A percentile compares a stretch with the other conserved stretches of the same genome.
phyloP scores from a whole-genome alignment of 2,329 filamentous ascomycete species.

The Emergomyces orientalis region DNA sequence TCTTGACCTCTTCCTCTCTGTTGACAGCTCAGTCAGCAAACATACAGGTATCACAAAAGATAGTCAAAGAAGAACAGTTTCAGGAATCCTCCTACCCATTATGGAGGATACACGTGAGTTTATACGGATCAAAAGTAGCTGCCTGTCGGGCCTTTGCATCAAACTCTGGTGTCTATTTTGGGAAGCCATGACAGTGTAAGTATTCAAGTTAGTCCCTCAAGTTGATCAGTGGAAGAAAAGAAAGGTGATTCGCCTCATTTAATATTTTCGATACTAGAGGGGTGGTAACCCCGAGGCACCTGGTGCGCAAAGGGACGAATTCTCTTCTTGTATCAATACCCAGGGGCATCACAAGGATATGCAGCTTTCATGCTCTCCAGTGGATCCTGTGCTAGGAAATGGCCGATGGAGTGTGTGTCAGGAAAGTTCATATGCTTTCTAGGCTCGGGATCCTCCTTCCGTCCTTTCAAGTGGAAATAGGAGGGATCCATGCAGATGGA shows the following conservation, averaged over 20 bases:
- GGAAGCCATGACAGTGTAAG: background rate
- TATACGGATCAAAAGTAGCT: constrained; percentile 13
- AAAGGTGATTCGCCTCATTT: background rate
- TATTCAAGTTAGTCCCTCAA: background rate
- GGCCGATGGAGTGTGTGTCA: background rate
- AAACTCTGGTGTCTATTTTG: constrained; percentile 9
- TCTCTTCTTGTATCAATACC: background rate
- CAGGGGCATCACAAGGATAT: background rate
- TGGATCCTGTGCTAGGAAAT: background rate
- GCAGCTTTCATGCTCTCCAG: background rate
- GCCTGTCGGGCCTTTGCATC: constrained; percentile 10
- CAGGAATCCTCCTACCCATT: constrained; percentile 7
- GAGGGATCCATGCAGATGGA: background rate
- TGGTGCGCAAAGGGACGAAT: background rate
- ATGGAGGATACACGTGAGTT: constrained; percentile 12
- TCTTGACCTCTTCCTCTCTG: constrained; percentile 11
- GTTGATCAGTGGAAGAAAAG: background rate
- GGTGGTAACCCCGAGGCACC: background rate
- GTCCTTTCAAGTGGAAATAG: background rate
- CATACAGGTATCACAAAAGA: background rate
- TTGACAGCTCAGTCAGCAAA: background rate
- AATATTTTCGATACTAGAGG: background rate
- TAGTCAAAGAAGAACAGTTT: background rate
- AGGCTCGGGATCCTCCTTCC: background rate
- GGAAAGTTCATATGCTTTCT: background rate